Evolutionary conservation across 306 rosid genomes (phyloP), one percentile per base, ranked within the genome.

Genomic region (Oxytropis ochrocephala): DNA sequence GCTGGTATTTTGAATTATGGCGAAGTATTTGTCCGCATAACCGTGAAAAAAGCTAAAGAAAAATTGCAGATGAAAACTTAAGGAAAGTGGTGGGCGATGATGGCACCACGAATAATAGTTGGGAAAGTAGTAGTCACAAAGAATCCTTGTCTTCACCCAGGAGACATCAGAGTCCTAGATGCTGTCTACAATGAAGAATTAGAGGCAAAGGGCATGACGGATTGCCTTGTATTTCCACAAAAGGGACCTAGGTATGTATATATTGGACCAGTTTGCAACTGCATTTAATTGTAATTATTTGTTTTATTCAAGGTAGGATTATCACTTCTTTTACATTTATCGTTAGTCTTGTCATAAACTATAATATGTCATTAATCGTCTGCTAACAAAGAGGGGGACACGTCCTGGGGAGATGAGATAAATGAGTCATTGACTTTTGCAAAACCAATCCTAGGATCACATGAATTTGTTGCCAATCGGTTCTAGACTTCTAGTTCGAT

Each of bases 91-190:
- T 81, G 39, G 88, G 83, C 14, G 94, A 86, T 70, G 97, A 87
- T 64, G 61, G 55, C 59, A 88, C 96, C n/a, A 10, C 67, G 82
- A 9, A 75, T 81, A 18, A 19, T 93, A 77, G 70, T 80, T 10
- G 98, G 98, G 69, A 90, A 80, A 78, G 96, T 93, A 66, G 83
- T 88, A 41, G 96, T 93, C 56, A 90, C 96, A 10, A 93, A 86
- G 77, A 94, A 90, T 61, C 96, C 98, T 44, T 94, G 98, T 78
- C 98, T 94, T 78, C 96, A 91, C 83, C 97, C 98, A 1, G 98
- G 98, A 36, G 97, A 94, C 30, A 43, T 94, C 56, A 85, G 98
- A 81, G 92, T 94, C 72, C 94, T 91, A 63, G 94, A 91, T 75
- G 97, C 97, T 43, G 39, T 91, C 78, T 90, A 84, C 75, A 67